Evolutionary conservation across 495 filamentous ascomycete genomes (phyloP), one percentile per base, ranked within the genome.

Genomic region (Penicillium cataractarum): DNA sequence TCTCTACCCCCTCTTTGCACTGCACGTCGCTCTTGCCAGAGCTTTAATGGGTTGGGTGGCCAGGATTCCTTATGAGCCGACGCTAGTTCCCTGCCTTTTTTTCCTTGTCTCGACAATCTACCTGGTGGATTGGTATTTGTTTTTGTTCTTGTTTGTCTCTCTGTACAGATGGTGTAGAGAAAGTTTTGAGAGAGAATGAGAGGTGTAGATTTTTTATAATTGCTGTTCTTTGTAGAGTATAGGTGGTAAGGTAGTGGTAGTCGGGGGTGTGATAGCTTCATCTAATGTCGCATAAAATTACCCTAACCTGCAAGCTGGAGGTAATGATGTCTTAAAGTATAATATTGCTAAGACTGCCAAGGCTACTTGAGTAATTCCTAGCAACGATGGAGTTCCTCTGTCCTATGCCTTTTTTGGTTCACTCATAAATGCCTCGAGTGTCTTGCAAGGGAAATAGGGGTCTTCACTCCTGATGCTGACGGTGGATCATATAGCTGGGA

Each of bases 81-180:
- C 42, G 66, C 62, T 57, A 70, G 51, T 71, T 62, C 44, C 56
- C 63, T 42, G 59, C 65, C 67, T 60, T 35, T 15, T 57, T 58
- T 66, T 58, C 46, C 24, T 57, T 63, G 19, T 55, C 53, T 60
- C 50, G 33, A 27, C 56, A 57, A 51, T 49, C 65, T 48, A 39
- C 42, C 37, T 65, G 55, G 40, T 66, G 44, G 17, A 51, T 63
- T 21, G 59, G 55, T 21, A 27, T 63, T 54, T 49, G 61, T 57
- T 69, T 57, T 56, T 48, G 59, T 46, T 64, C 67, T 27, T 54
- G 60, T 65, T 58, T 19, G 4, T 40, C 8, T 13, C 42, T 22
- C 8, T 79, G 74, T 78, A 79, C 75, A 79, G 68, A 72, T 73
- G 62, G 40, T 55, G n/a, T 39, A 33, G 33, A 51, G n/a, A 12